phyloP scores from a whole-genome alignment of 164 flowering plant genomes.

The Stephania yunnanensis region DNA sequence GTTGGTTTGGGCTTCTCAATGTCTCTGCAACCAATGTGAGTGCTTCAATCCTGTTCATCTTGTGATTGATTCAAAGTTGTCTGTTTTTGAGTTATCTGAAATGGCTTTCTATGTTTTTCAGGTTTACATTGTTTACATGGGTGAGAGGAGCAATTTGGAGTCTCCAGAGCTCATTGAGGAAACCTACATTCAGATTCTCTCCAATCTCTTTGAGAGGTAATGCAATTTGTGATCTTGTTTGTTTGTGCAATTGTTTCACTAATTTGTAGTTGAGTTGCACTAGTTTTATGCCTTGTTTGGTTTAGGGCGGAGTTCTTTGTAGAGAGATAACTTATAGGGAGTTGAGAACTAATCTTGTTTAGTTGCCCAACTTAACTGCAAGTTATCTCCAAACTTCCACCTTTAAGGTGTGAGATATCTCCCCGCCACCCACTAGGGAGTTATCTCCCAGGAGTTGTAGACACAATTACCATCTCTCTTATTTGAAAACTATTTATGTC shows the following conservation, averaged over 20 bases:
- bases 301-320: no score
- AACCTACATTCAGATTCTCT: slow-evolving; percentile 34
- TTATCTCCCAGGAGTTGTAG: no score
- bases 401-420: no score
- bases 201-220: slow-evolving; percentile 36
- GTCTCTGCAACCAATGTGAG: slow-evolving; percentile 19
- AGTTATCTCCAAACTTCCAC: no score
- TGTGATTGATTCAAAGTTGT: neutral
- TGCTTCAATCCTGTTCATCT: neutral
- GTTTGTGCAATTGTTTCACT: neutral
- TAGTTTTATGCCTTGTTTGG: neutral
- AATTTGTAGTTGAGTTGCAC: neutral
- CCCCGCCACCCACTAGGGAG: no score
- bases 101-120: slow-evolving; percentile 11
- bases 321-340: no score
- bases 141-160: slow-evolving; percentile 24
- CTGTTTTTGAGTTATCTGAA: neutral
- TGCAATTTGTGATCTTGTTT: neutral
- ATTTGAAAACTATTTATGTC: no score
- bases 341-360: no score
- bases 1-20: slow-evolving; percentile 2
- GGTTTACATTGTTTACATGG: slow-evolving; percentile 47
- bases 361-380: no score
- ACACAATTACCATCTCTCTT: no score
- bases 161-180: slow-evolving; percentile 25